Percentiles rank a stretch among this genome's conserved stretches.
Conservation (phyloP, 192 early-diverging fungal species). For the Globomyces pollinis-pini region DNA sequence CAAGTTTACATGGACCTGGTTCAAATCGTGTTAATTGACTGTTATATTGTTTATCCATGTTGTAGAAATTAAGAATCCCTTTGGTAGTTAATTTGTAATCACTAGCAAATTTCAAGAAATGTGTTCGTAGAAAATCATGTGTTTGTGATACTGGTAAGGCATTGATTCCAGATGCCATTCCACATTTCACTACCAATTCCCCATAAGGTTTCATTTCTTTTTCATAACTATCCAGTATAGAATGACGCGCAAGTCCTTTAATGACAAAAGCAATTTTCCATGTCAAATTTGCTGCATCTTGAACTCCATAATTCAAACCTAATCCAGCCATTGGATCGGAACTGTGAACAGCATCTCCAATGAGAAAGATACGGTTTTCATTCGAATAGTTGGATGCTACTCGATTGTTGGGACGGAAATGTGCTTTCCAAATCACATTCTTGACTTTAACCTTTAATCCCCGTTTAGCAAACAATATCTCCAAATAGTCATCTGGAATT, state of each 20-base stretch:
- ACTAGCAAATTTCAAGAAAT: neutral
- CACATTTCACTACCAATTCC: neutral
- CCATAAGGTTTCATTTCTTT: neutral
- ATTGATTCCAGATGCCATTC: neutral
- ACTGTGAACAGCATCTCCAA: constrained; percentile 36
- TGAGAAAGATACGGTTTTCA: constrained; percentile 24
- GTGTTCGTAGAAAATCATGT: neutral
- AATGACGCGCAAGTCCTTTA: neutral
- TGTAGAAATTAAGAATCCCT: too few relatives aligned
- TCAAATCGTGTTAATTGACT: too few relatives aligned
- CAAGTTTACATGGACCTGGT: too few relatives aligned
- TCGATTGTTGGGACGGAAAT: neutral
- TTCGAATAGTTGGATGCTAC: constrained; percentile 1
- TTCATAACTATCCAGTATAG: neutral
- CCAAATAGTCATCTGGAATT: neutral
- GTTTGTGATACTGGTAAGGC: neutral
- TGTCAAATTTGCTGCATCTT: constrained; percentile 33
- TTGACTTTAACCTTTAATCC: neutral
- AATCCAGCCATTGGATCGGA: constrained; percentile 24
- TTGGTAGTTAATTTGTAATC: neutral
- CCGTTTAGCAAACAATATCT: neutral
- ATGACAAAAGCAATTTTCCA: constrained; percentile 40
- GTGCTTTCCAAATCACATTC: neutral
- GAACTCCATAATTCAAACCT: constrained; percentile 32
- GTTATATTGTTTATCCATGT: too few relatives aligned